phyloP scores from a whole-genome alignment of 2,329 filamentous ascomycete genomes.

The Delphinella strobiligena region DNA sequence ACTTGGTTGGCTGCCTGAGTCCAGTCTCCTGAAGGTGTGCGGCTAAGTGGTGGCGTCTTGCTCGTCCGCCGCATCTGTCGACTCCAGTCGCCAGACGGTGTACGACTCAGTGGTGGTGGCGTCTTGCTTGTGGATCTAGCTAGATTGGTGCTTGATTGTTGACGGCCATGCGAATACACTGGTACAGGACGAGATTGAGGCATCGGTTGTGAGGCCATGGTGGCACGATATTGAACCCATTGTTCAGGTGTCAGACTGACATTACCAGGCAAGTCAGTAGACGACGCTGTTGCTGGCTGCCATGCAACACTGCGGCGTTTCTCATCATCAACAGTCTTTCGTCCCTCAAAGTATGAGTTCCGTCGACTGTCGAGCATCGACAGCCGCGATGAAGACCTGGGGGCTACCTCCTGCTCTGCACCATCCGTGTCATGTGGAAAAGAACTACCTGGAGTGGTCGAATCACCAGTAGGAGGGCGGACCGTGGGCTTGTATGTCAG shows the following conservation, averaged over 20 bases:
- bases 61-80: conserved; percentile 7
- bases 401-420: background rate
- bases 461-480: conserved; percentile 44
- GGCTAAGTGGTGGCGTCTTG: conserved; percentile 20
- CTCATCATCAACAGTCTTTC: conserved; percentile 27
- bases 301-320: conserved; percentile 58
- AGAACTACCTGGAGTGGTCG: conserved; percentile 30
- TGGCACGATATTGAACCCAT: conserved; percentile 68
- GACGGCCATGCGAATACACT: conserved; percentile 6
- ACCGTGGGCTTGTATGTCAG: conserved; percentile 50
- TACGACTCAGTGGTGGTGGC: conserved; percentile 19
- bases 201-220: conserved; percentile 40
- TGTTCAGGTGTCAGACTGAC: conserved; percentile 58
- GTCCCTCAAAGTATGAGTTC: conserved; percentile 22
- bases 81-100: conserved; percentile 17
- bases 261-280: conserved; percentile 34
- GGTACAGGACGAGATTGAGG: conserved; percentile 14
- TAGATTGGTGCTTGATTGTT: background rate
- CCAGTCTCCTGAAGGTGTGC: conserved; percentile 34
- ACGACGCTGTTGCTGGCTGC: conserved; percentile 56
- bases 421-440: conserved; percentile 13
- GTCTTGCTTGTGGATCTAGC: conserved; percentile 6
- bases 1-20: conserved; percentile 20
- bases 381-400: conserved; percentile 9
- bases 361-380: conserved; percentile 12